Conservation (phyloP, 495 filamentous ascomycete genomes). For the Echria macrotheca region DNA sequence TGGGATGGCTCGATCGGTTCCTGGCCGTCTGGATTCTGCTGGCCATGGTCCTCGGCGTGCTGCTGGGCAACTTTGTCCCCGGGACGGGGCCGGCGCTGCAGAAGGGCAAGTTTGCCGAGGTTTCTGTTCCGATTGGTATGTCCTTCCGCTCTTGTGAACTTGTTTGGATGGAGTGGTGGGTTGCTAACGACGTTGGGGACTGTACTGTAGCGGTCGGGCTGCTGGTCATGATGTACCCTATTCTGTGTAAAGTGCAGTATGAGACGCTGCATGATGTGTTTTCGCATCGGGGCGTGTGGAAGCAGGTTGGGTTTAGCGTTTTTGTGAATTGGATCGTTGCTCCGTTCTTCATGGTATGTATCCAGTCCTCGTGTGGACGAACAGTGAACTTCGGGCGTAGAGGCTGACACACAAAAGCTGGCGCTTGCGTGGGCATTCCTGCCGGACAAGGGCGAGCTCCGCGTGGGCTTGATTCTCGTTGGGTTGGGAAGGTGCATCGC, state of each 20-base stretch:
- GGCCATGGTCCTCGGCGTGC: slow-evolving; percentile 73
- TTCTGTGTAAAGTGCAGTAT: slow-evolving; percentile 86
- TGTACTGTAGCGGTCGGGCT: slow-evolving; percentile 70
- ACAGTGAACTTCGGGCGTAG: too few relatives aligned
- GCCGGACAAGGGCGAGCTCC: slow-evolving; percentile 61
- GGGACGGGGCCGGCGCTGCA: slow-evolving; percentile 57
- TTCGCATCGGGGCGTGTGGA: slow-evolving; percentile 58
- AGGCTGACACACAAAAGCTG: too few relatives aligned
- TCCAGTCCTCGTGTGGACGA: neutral
- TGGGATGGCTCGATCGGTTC: slow-evolving; percentile 68
- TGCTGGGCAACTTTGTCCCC: slow-evolving; percentile 74
- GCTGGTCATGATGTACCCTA: slow-evolving; percentile 93
- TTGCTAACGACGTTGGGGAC: too few relatives aligned
- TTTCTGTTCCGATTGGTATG: slow-evolving; percentile 73
- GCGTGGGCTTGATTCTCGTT: slow-evolving; percentile 71
- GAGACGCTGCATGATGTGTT: slow-evolving; percentile 72
- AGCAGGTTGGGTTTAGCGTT: slow-evolving; percentile 73
- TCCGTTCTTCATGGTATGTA: slow-evolving; percentile 73
- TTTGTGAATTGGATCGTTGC: slow-evolving; percentile 87
- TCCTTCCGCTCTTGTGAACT: neutral
- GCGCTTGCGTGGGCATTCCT: slow-evolving; percentile 78
- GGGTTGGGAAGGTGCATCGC: slow-evolving; percentile 77
- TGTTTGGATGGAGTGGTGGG: neutral
- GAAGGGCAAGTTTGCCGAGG: slow-evolving; percentile 64
- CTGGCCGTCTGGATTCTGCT: slow-evolving; percentile 83